A percentile compares a stretch with the other conserved stretches of the same genome.
Evolutionary conservation across 345 rosid genomes (phyloP).

Genomic region (Pelargonium nanum): DNA sequence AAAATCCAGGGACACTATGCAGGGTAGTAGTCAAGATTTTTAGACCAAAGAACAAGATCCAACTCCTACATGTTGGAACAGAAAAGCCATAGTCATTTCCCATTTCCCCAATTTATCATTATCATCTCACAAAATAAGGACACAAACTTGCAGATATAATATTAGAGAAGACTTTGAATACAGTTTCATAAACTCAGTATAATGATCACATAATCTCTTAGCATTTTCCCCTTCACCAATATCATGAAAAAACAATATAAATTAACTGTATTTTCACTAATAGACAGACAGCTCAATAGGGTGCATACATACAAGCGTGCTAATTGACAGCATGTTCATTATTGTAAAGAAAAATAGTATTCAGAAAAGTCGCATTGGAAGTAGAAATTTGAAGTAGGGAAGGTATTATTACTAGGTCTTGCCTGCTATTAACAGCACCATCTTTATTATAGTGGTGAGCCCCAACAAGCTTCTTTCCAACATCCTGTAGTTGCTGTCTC

Average conservation of each 20-base stretch:
- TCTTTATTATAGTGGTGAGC: slow-evolving; percentile 94
- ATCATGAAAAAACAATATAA: too few relatives aligned
- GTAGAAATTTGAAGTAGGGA: neutral
- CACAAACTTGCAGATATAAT: neutral
- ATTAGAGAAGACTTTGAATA: neutral
- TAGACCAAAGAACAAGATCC: neutral
- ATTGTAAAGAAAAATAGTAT: neutral
- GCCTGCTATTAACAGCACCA: slow-evolving; percentile 84
- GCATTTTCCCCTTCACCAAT: neutral
- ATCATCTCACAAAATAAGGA: neutral
- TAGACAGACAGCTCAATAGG: neutral
- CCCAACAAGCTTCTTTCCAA: slow-evolving; percentile 91
- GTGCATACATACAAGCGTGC: neutral
- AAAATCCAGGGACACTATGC: neutral
- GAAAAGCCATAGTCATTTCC: neutral
- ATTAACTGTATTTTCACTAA: neutral
- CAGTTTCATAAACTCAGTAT: neutral
- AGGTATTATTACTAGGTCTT: slow-evolving; percentile 17
- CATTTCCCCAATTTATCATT: neutral
- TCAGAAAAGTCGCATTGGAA: slow-evolving; percentile 1
- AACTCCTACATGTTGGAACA: neutral
- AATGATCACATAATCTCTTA: neutral
- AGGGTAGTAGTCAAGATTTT: neutral
- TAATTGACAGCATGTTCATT: neutral
- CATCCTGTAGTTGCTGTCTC: slow-evolving; percentile 96